Base-by-base conservation (phyloP, 108 stramenopile species). In the Bacterosira constricta region DNA sequence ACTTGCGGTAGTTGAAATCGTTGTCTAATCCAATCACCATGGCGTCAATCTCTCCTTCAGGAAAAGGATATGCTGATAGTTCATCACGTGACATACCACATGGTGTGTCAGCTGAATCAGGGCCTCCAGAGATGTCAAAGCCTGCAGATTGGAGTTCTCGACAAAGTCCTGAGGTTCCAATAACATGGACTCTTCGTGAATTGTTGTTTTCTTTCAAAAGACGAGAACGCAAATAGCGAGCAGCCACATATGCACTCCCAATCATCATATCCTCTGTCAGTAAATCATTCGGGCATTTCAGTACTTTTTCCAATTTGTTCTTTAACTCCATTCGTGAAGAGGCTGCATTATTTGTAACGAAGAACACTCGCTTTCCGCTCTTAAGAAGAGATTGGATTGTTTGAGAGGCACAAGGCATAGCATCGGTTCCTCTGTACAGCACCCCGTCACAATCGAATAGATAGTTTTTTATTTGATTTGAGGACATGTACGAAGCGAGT, bases 381-480 rank as follows among this genome's bases (percentile, higher is more conserved):
- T 57, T 64, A 7, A 80, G 51, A 9, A 93, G 46, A 35, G 35
- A 49, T 68, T 73, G 41, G n/a, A 92, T 67, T 38, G 88, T 73
- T 55, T 85, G 69, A 4, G 82, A 47, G 9, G 90, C 87, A 18
- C 69, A 80, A 20, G 92, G 90, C 55, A 86, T 83, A 21, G 74
- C 69, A 64, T 87, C 82, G 6, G 70, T 63, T 0, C 90, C 88
- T 64, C 92, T 76, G 69, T 91, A 96, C 34, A 96, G 63, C 2
- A 93, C 92, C 21, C 95, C 95, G 49, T 96, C 95, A 63, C 92
- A 93, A 73, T 96, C 95, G 56, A 96, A 90, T 36, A 96, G 59
- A 56, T 90, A 80, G 18, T 83, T 80, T 23, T 89, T 80, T 21
- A 91, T 79, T 36, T 84, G 45, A 23, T 83, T 69, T 5, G 70